phyloP scores from a whole-genome alignment of 192 early-diverging fungal genomes.

The Podila verticillata region DNA sequence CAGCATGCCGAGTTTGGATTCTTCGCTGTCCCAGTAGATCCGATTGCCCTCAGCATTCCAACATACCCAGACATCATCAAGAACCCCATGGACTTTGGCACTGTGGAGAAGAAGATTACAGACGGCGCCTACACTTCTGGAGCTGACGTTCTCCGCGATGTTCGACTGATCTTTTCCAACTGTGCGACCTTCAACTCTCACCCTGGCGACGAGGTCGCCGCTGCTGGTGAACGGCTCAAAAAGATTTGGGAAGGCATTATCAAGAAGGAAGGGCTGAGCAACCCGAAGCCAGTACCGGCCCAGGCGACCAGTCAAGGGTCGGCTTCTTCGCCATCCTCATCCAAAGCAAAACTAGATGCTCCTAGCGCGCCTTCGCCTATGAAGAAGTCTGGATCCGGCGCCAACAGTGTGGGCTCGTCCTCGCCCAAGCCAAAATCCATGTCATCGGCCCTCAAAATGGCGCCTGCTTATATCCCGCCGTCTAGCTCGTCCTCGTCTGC shows the following conservation, averaged over 20 bases:
- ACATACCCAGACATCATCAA: constrained; percentile 78
- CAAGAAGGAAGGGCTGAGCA: constrained; percentile 46
- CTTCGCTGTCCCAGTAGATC: constrained; percentile 75
- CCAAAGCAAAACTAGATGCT: constrained; percentile 1
- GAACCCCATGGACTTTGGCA: constrained; percentile 78
- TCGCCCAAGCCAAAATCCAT: constrained; percentile 27
- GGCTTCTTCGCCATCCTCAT: not conserved
- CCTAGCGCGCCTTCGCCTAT: not conserved
- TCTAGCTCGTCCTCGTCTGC: constrained; percentile 14
- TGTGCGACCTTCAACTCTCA: constrained; percentile 76
- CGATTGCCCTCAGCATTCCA: constrained; percentile 70
- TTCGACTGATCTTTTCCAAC: constrained; percentile 75
- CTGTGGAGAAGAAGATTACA: constrained; percentile 58
- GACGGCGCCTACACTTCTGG: constrained; percentile 46
- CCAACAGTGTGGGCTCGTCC: not conserved
- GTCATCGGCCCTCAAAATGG: constrained; percentile 27
- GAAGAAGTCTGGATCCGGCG: not conserved
- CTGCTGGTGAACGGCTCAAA: constrained; percentile 68
- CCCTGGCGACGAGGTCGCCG: constrained; percentile 62
- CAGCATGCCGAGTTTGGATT: constrained; percentile 55
- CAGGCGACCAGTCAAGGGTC: not conserved
- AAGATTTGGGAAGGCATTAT: constrained; percentile 41
- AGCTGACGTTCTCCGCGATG: constrained; percentile 56
- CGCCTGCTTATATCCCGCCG: constrained; percentile 34
- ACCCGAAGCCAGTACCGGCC: constrained; percentile 1